These are phyloP conservation scores for Fusarium camptoceras DNA, from an alignment of 2,329 filamentous ascomycete genomes.

Conservation along the genomic window DNA sequence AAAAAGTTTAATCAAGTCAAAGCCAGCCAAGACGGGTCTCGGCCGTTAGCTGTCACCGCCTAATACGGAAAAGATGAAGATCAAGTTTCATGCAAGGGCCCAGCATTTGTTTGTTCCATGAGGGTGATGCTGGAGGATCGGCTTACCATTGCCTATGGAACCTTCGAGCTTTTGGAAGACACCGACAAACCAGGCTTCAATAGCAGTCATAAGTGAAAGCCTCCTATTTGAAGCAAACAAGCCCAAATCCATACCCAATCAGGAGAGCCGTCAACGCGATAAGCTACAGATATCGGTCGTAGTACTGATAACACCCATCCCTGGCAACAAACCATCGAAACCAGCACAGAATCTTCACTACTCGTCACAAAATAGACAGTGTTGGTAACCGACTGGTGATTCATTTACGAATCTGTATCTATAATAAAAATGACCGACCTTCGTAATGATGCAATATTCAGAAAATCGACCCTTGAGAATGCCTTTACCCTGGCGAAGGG, in stretches of 20 bases:
- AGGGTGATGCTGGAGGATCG: not conserved
- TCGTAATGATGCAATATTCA: not conserved
- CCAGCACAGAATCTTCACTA: not conserved
- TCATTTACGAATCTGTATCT: not conserved
- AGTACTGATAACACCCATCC: not conserved
- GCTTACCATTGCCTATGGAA: not conserved
- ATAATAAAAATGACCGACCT: not conserved
- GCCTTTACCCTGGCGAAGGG: not conserved
- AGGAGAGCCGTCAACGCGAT: not conserved
- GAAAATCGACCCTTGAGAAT: not conserved
- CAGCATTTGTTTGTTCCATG: slow-evolving; percentile 2
- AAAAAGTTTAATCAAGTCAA: not conserved
- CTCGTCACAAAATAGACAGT: not conserved
- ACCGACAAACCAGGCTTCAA: not conserved
- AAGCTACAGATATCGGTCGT: not conserved
- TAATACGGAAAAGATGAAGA: slow-evolving; percentile 5
- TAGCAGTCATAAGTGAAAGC: not conserved
- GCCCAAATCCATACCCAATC: not conserved
- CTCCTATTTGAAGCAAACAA: not conserved
- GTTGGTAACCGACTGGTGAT: not conserved
- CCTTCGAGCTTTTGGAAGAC: not conserved
- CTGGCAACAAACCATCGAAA: not conserved
- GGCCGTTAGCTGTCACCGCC: slow-evolving; percentile 23
- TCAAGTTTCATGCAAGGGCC: not conserved
- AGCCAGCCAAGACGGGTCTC: not conserved